phyloP scores from a whole-genome alignment of 352 stramenopile species.

The Phytophthora pistaciae region DNA sequence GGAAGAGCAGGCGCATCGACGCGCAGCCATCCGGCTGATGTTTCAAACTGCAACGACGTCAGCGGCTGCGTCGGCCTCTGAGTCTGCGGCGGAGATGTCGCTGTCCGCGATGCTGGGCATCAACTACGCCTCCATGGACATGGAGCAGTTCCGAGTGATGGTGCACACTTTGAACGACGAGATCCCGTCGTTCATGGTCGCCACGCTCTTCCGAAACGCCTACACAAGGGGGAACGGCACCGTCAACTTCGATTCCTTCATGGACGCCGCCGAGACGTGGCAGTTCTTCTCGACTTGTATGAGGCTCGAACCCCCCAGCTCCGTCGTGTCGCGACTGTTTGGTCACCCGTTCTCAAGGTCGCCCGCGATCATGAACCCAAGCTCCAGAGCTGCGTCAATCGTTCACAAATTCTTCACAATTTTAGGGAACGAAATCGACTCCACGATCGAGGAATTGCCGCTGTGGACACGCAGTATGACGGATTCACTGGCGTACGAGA shows the following conservation, averaged over 20 bases:
- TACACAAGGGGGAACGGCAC: slow-evolving; percentile 73
- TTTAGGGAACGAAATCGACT: slow-evolving; percentile 52
- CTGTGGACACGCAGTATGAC: slow-evolving; percentile 68
- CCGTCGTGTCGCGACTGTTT: slow-evolving; percentile 49
- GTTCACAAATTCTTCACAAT: slow-evolving; percentile 68
- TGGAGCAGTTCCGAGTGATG: slow-evolving; percentile 92
- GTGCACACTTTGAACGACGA: slow-evolving; percentile 85
- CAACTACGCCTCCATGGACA: slow-evolving; percentile 82
- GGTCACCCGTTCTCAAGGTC: slow-evolving; percentile 30
- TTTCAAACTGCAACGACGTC: slow-evolving; percentile 88
- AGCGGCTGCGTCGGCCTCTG: slow-evolving; percentile 21
- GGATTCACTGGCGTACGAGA: slow-evolving; percentile 61
- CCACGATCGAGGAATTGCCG: slow-evolving; percentile 47
- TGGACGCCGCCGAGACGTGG: slow-evolving; percentile 79
- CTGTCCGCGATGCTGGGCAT: slow-evolving; percentile 29
- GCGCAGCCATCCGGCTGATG: slow-evolving; percentile 92
- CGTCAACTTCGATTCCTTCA: slow-evolving; percentile 92
- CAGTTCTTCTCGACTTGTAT: slow-evolving; percentile 93
- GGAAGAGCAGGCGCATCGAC: slow-evolving; percentile 91
- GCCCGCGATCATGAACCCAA: slow-evolving; percentile 48
- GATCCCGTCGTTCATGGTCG: slow-evolving; percentile 68
- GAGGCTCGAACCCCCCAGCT: slow-evolving; percentile 70
- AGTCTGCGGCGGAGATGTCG: slow-evolving; percentile 29
- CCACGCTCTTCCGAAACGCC: slow-evolving; percentile 68
- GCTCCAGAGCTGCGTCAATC: slow-evolving; percentile 53